phyloP scores from a whole-genome alignment of 192 early-diverging fungal species.

The Coemansia aciculifera region DNA sequence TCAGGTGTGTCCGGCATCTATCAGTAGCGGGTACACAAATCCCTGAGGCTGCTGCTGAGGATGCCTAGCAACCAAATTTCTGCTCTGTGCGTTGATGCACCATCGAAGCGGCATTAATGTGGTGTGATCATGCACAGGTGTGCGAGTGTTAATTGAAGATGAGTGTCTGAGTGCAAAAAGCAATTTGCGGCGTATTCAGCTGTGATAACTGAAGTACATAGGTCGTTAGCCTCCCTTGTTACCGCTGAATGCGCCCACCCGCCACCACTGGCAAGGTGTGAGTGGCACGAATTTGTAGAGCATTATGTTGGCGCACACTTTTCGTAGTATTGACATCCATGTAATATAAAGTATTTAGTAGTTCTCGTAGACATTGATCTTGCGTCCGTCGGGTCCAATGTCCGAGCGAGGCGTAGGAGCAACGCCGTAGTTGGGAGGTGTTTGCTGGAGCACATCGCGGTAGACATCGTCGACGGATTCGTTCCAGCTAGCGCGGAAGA shows the following conservation, averaged over 20 bases:
- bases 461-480: constrained; percentile 51
- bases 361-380: constrained; percentile 39
- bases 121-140: not conserved
- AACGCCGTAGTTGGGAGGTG: constrained; percentile 35
- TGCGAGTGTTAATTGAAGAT: not conserved
- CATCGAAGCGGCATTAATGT: not conserved
- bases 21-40: not conserved
- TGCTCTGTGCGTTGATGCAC: not conserved
- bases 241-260: not conserved
- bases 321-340: not conserved
- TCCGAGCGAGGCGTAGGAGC: constrained; percentile 19
- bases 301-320: not conserved
- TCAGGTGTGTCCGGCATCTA: not conserved
- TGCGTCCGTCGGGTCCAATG: constrained; percentile 51
- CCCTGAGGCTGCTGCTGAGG: not conserved
- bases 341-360: constrained; percentile 7
- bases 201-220: not conserved
- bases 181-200: not conserved
- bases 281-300: not conserved
- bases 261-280: not conserved
- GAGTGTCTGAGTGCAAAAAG: not conserved
- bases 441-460: constrained; percentile 40
- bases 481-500: constrained; percentile 46
- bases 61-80: not conserved
- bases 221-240: not conserved